Conservation (phyloP, 495 filamentous ascomycete species). For the Penicillium maclennaniae region DNA sequence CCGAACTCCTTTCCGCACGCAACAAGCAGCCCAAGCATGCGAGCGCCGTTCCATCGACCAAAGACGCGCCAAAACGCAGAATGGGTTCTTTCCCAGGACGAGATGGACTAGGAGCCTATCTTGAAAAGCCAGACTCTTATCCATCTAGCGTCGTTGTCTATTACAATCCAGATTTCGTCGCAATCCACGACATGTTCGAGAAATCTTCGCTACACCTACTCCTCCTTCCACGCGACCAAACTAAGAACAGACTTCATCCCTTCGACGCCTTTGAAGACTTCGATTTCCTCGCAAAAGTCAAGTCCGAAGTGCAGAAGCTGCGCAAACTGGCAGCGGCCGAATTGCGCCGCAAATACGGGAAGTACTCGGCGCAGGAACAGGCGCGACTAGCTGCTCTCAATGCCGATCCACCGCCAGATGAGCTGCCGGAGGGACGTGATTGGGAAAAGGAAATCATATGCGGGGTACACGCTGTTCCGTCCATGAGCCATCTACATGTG, state of each 20-base stretch:
- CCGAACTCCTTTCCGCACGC: conserved; percentile 65
- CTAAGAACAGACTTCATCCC: conserved; percentile 63
- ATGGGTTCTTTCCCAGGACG: conserved; percentile 40
- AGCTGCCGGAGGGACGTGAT: conserved; percentile 67
- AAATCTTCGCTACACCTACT: conserved; percentile 84
- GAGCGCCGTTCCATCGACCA: conserved; percentile 21
- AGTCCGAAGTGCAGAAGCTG: conserved; percentile 56
- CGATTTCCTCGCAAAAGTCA: conserved; percentile 64
- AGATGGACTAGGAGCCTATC: conserved; percentile 68
- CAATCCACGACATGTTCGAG: conserved; percentile 78
- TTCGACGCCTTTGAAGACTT: conserved; percentile 73
- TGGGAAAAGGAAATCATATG: conserved; percentile 73
- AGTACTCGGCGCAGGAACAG: conserved; percentile 57
- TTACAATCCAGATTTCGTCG: conserved; percentile 67
- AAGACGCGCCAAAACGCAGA: conserved; percentile 23
- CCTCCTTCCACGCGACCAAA: conserved; percentile 69
- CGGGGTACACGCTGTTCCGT: conserved; percentile 83
- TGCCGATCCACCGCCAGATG: conserved; percentile 36
- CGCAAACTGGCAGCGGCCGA: conserved; percentile 67
- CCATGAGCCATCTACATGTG: conserved; percentile 89
- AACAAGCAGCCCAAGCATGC: conserved; percentile 41
- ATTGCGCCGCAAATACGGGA: conserved; percentile 65
- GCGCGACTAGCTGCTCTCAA: conserved; percentile 53
- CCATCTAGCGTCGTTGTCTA: conserved; percentile 61
- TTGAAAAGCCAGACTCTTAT: conserved; percentile 60